Evolutionary conservation across 192 early-diverging fungal genomes (phyloP).

Genomic region (Lobosporangium transversale): DNA sequence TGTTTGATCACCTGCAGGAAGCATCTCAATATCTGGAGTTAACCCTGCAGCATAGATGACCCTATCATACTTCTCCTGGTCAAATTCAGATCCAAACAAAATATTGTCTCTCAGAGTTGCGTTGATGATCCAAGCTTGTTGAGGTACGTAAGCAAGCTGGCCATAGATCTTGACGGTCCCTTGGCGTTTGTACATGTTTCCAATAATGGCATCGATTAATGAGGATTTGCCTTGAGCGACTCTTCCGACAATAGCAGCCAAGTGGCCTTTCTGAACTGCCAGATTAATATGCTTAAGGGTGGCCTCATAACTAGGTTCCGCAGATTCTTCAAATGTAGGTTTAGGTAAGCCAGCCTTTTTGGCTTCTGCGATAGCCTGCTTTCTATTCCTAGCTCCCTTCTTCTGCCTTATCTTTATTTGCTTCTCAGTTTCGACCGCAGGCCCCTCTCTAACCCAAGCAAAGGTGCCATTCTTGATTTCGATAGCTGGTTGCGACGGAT

Average conservation of each 20-base stretch:
- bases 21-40: constrained; percentile 20
- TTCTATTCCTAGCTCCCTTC: constrained; percentile 17
- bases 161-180: constrained; percentile 73
- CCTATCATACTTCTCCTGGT: constrained; percentile 66
- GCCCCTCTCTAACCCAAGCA: constrained; percentile 32
- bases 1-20: constrained; percentile 49
- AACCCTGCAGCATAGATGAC: constrained; percentile 12
- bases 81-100: constrained; percentile 79
- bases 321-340: not conserved
- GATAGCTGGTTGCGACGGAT: constrained; percentile 7
- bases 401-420: constrained; percentile 19
- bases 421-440: constrained; percentile 22
- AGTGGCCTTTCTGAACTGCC: constrained; percentile 13
- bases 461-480: constrained; percentile 25
- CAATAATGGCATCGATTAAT: constrained; percentile 65
- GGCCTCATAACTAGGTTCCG: constrained; percentile 10
- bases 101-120: constrained; percentile 90
- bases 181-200: constrained; percentile 80
- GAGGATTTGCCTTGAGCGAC: constrained; percentile 62
- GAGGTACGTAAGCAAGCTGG: constrained; percentile 68
- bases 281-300: constrained; percentile 40
- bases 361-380: constrained; percentile 9
- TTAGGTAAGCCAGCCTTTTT: constrained; percentile 12
- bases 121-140: constrained; percentile 92
- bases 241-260: constrained; percentile 41